Evolutionary conservation across 2,329 filamentous ascomycete genomes (phyloP), one percentile per base, ranked within the genome.

Genomic region (Trichophyton simii): DNA sequence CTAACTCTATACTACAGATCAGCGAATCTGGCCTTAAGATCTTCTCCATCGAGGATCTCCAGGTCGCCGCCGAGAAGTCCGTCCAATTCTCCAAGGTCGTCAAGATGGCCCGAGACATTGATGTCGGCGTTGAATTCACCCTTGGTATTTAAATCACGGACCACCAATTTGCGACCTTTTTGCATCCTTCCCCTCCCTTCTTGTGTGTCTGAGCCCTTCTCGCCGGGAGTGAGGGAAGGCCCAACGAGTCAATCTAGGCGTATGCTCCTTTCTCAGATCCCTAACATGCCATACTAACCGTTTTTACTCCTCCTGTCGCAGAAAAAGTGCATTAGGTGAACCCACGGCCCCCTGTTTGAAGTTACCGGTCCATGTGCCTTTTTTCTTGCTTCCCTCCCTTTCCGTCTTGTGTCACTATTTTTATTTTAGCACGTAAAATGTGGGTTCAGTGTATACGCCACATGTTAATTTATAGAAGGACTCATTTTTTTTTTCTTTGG

Each of bases 51-150:
- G 92, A 97, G 74, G 94, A 99, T 79, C 84, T 99, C 71, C 94
- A 99, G 80, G 94, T 80, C 73, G 94, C 94, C 48, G 94, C 94
- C 66, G 94, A 97, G 84, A 97, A 95, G 83, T 88, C 91, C 34
- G 94, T 99, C 67, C 92, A 99, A 79, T 92, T 99, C 78, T 96
- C 91, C 71, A 97, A 96, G 85, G 89, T 99, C 68, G 94, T 99
- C 71, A 97, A 97, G 87, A 88, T 96, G 86, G 89, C 94, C 70
- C 88, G 92, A 71, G 91, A 96, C 70, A 96, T 96, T 72, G 94
- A 97, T 72, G 92, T 97, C 67, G 92, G 91, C 70, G 92, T 97
- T 70, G 89, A 95, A 79, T 96, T 95, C 79, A 88, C 86, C 69
- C 83, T 96, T 73, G 92, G 91, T 79, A 96, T 96, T 81, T 97